Conservation (phyloP, 441 rosid genomes). For the Theobroma grandiflorum region DNA sequence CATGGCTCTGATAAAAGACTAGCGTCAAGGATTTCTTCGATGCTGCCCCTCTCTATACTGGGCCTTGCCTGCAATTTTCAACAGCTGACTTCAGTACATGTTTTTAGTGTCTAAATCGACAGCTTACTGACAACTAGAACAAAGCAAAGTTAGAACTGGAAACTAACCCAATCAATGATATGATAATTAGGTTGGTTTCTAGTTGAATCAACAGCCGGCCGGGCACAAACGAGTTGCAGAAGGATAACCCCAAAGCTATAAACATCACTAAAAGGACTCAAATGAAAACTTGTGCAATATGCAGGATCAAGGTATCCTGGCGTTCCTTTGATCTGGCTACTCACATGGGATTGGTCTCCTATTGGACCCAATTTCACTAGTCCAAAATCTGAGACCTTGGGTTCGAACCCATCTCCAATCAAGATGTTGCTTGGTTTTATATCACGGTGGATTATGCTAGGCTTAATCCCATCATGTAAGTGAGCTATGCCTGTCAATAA, state of each 20-base stretch:
- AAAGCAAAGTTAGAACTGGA: not conserved
- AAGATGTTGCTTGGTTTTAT: slow-evolving; percentile 70
- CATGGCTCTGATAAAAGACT: slow-evolving; percentile 56
- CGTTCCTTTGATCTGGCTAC: slow-evolving; percentile 71
- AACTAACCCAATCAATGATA: slow-evolving; percentile 66
- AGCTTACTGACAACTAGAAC: not conserved
- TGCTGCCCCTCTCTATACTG: slow-evolving; percentile 51
- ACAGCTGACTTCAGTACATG: not conserved
- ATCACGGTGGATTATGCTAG: slow-evolving; percentile 70
- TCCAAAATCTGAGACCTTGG: slow-evolving; percentile 76
- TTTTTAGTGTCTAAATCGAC: not conserved
- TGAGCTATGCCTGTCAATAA: slow-evolving; percentile 58
- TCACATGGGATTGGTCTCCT: slow-evolving; percentile 67
- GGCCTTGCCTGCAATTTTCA: slow-evolving; percentile 50
- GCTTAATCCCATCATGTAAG: slow-evolving; percentile 60
- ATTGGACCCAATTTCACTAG: slow-evolving; percentile 59
- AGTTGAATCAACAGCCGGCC: slow-evolving; percentile 51
- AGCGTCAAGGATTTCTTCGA: slow-evolving; percentile 59
- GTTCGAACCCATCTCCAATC: slow-evolving; percentile 58
- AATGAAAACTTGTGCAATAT: slow-evolving; percentile 59
- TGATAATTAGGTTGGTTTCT: slow-evolving; percentile 44
- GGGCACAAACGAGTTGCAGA: slow-evolving; percentile 62
- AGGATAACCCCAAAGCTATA: slow-evolving; percentile 77
- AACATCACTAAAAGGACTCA: slow-evolving; percentile 63
- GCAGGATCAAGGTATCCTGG: slow-evolving; percentile 81